phyloP scores from a whole-genome alignment of 139 green algal species.

The Ettlia oleoabundans region DNA sequence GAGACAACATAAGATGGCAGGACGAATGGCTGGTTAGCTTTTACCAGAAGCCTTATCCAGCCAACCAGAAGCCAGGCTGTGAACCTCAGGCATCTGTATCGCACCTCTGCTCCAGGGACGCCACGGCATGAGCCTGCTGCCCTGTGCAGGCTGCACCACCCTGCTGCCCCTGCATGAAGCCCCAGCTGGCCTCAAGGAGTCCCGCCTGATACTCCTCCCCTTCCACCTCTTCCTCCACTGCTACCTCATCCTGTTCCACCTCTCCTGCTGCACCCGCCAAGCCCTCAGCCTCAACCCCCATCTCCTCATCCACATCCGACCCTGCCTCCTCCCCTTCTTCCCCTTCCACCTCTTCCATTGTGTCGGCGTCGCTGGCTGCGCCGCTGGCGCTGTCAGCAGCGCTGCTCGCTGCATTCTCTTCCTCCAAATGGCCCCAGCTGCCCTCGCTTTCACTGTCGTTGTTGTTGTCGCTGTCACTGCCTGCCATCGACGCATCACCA shows the following conservation, averaged over 20 bases:
- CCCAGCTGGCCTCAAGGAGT: constrained; percentile 20
- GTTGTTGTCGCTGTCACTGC: too few relatives aligned
- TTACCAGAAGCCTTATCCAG: background rate
- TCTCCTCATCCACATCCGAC: background rate
- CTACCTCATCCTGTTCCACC: background rate
- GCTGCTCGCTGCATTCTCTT: background rate
- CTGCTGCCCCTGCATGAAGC: constrained; percentile 11
- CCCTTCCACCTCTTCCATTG: background rate
- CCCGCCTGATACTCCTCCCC: background rate
- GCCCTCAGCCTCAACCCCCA: background rate
- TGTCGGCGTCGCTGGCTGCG: background rate
- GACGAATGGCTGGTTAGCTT: too few relatives aligned
- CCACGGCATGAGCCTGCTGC: constrained; percentile 2
- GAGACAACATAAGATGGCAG: background rate
- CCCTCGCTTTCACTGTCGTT: too few relatives aligned
- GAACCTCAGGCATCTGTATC: background rate
- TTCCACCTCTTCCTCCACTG: background rate
- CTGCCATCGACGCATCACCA: background rate
- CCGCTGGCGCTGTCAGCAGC: background rate
- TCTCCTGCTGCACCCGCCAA: background rate
- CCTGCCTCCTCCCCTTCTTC: background rate
- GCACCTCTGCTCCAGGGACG: constrained; percentile 17
- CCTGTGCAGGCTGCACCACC: background rate
- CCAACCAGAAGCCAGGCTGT: background rate
- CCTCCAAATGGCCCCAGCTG: too few relatives aligned